Base-by-base conservation (phyloP, 2,329 filamentous ascomycete species). In the Fusarium phyllophilum region DNA sequence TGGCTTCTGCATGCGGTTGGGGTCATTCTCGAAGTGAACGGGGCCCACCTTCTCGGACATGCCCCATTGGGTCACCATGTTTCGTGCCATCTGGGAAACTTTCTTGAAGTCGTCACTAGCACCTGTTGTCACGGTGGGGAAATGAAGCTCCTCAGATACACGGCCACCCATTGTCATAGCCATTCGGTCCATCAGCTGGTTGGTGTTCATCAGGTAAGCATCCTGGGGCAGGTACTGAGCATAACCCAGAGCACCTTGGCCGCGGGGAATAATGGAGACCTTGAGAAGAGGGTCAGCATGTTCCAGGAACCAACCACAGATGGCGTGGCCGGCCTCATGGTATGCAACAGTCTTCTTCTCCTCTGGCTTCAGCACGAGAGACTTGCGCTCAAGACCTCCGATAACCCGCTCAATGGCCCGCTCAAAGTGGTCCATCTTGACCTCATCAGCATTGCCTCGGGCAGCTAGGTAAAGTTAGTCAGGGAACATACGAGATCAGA, bases 61-160 rank as follows among this genome's bases (percentile, higher is more conserved):
- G 76, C 96, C 96, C 92, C 95, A 99, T 82, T 97, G 94, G n/a
- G 96, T 99, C 36, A 99, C 96, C 96, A 99, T 99, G 71, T 93
- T 92, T 24, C 94, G 97, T 8, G 96, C 97, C 93, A 98, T 96
- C 64, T 92, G 90, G 6, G 96, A 98, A 45, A 98, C 96, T 85
- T 99, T 99, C 84, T 96, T 96, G 89, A 99, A 99, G 82, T 99
- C 96, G 82, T 98, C 96, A 61, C 92, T 95, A 26, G 96, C 96
- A 65, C 96, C 96, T 52, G 94, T 96, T 4, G 96, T 99, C 26
- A 99, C 96, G 1, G 95, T 97, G 39, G 96, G 92, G 84, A 99
- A 99, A 85, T 99, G 96, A 13, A 99, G 86, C 83, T 99, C 96
- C 84, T 99, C 96, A 26, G 93, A 96, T 31, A 99, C 93, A 75